Conservation (phyloP, 208 protist species). For the Herpetomonas tarakana region DNA sequence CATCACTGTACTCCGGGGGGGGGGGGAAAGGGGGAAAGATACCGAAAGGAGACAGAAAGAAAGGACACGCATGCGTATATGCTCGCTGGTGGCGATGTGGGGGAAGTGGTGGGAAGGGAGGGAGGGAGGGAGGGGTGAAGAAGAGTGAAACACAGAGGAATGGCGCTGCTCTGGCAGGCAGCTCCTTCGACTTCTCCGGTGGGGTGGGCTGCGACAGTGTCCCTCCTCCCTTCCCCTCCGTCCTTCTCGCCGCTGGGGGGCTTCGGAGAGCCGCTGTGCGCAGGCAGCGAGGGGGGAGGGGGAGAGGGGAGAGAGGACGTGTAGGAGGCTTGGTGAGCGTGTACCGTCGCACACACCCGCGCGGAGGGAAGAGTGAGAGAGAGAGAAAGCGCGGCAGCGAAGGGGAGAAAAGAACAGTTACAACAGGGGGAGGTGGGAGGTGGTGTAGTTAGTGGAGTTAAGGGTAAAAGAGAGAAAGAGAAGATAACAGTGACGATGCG, state of each 20-base stretch:
- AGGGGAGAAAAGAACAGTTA: constrained; percentile 2
- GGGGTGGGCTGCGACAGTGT: no score
- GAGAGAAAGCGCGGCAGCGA: constrained; percentile 9
- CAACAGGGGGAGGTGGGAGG: background rate
- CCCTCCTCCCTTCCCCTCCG: no score
- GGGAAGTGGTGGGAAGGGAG: background rate
- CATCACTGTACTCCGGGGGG: no score
- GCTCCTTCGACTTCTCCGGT: no score
- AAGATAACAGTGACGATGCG: no score
- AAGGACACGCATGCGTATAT: constrained; percentile 10
- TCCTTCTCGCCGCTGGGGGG: no score
- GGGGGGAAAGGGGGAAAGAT: background rate
- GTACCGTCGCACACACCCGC: no score
- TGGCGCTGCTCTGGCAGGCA: background rate
- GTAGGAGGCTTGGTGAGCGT: no score
- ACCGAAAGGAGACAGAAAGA: constrained; percentile 6
- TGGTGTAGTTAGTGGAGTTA: background rate
- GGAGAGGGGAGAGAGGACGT: no score
- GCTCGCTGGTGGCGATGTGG: background rate
- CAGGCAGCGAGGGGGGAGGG: no score
- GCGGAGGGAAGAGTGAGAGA: constrained; percentile 2
- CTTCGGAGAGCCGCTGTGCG: no score
- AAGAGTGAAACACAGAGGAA: background rate
- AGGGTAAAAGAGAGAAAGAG: background rate
- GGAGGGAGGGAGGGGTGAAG: background rate